Base-by-base conservation (phyloP, 228 moss, liverwort and hornwort genomes). In the Sphagnum fallax region DNA sequence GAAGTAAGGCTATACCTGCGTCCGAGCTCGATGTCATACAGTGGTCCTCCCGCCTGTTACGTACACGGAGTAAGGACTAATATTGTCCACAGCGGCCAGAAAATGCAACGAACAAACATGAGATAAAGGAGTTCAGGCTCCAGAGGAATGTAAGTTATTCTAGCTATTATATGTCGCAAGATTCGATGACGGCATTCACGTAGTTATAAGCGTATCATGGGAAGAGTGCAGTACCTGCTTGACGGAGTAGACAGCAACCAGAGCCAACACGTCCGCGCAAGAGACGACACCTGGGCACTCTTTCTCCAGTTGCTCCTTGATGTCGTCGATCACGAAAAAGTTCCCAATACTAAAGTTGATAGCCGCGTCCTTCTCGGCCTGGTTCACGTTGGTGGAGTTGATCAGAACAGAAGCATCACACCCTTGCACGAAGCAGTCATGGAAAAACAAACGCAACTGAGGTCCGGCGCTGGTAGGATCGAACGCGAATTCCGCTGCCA, bases 1-100 rank as follows among this genome's bases (percentile, higher is more conserved):
- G 79, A 76, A 8, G 68, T 61, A 1, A 79, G 48, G 14, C 53
- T 57, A 50, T 83, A 80, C 61, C 83, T 69, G 8, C 83, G 73
- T 4, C 83, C 80, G 66, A 71, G 62, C 32, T 68, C 79, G 4
- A 83, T 76, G 4, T 57, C 16, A 66, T 66, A 83, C 0, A 73
- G 61, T n/a, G 73, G 73, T 63, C 76, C 79, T 57, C 83, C 83
- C 1, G 75, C 51, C 78, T 78, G 65, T 11, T 16, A 11, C 0
- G 12, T 12, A 32, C 32, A 32, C 32, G 32, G 32, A 32, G 1
- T 6, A 50, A 16, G 6, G 4, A 51, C 6, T 13, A 47, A 11
- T 50, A 51, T 48, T 4, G 15, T 6, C 16, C 7, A 11, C 16
- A 59, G 62, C 11, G 51, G 49, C 47, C 13, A 13, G 55, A 32